phyloP scores from a whole-genome alignment of 2,329 filamentous ascomycete genomes.

The Cladophialophora yegresii region DNA sequence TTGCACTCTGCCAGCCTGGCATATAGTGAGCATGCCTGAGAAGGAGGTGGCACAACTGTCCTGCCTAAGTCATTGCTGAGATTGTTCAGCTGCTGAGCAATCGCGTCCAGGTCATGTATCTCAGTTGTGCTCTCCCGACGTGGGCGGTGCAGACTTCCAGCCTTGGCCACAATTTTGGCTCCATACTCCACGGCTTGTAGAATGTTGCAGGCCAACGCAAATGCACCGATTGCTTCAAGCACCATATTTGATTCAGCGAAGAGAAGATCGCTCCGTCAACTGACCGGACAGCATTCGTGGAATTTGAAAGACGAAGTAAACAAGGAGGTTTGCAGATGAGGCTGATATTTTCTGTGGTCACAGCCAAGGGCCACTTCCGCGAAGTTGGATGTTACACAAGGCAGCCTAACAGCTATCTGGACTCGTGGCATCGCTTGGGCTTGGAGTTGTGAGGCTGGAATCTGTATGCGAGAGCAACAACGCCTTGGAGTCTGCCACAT shows the following conservation, averaged over 20 bases:
- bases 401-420: neutral
- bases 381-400: neutral
- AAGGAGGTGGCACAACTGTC: neutral
- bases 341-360: neutral
- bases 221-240: neutral
- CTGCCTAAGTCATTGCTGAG: neutral
- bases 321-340: neutral
- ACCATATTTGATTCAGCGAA: neutral
- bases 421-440: neutral
- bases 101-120: neutral
- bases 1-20: neutral
- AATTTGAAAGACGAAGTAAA: neutral
- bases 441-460: neutral
- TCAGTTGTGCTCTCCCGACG: neutral
- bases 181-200: conserved; percentile 3
- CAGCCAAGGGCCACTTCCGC: too few relatives aligned
- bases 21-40: neutral
- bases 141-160: conserved; percentile 4
- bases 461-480: neutral
- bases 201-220: conserved; percentile 1
- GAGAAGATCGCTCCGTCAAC: neutral
- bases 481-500: neutral
- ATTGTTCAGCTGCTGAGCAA: neutral
- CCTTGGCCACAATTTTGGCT: conserved; percentile 2
- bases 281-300: neutral